Evolutionary conservation across 116 monocot genomes (phyloP).

Genomic region (Zostera marina): DNA sequence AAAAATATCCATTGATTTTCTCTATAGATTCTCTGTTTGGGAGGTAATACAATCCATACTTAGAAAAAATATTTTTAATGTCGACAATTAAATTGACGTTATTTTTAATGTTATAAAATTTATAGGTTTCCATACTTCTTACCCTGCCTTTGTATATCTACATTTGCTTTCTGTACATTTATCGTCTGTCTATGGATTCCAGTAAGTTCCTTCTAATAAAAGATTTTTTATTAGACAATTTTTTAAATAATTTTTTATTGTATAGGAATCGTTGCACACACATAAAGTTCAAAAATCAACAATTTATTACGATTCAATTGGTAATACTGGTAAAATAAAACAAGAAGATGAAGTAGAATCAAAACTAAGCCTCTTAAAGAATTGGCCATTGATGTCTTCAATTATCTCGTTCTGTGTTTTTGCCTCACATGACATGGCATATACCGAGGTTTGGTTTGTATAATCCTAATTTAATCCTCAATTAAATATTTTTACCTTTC

Average conservation of each 20-base stretch:
- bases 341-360: neutral
- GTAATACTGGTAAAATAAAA: slow-evolving; percentile 3
- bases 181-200: slow-evolving; percentile 57
- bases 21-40: slow-evolving; percentile 42
- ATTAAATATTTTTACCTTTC: neutral
- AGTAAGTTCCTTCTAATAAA: slow-evolving; percentile 20
- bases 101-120: neutral
- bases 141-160: slow-evolving; percentile 57
- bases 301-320: slow-evolving; percentile 3
- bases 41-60: slow-evolving; percentile 17
- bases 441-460: slow-evolving; percentile 35
- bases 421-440: slow-evolving; percentile 66
- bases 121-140: slow-evolving; percentile 85
- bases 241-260: neutral
- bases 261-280: slow-evolving; percentile 70
- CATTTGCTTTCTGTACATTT: slow-evolving; percentile 33
- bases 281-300: slow-evolving; percentile 28
- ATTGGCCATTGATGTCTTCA: slow-evolving; percentile 68
- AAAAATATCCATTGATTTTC: slow-evolving; percentile 52
- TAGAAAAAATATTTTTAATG: neutral
- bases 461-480: neutral
- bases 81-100: neutral
- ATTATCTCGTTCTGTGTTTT: slow-evolving; percentile 57
- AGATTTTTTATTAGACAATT: neutral
- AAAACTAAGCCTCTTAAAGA: slow-evolving; percentile 31